Evolutionary conservation across 805 yeast species (phyloP), one percentile per base, ranked within the genome.

Genomic region (Hanseniaspora pseudoguilliermondii): DNA sequence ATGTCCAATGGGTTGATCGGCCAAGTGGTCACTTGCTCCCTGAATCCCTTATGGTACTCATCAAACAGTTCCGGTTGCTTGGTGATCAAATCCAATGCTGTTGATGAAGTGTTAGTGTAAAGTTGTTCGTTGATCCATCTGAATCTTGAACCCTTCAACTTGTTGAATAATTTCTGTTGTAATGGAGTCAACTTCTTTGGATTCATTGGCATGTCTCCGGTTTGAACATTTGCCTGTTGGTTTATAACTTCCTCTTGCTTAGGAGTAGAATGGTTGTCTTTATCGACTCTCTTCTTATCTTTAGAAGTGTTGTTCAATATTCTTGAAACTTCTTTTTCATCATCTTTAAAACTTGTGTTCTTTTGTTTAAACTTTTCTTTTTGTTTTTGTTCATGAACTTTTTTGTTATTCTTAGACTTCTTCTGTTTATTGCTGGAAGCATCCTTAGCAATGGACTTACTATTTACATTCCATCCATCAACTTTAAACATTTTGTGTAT

Each of bases 1-100:
- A 84, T 84, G 69, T 89, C 84, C n/a, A 93, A 96, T 0, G 99
- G 99, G 64, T 93, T 93, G 70, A 91, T 96, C 2, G 99, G 98
- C 99, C 99, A 93, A 21, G 88, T 77, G 64, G 86, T 89, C 18
- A 93, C 97, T 69, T 93, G 99, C 15, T 90, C 83, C 62, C 95
- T 76, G 75, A 93, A 93, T 0, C 99, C 99, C 57, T 82, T 84
- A 66, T 95, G 98, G 64, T 93, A 93, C 65, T 91, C 97, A 61
- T 87, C 93, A 67, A 90, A 93, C 59, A 93, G 73, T 25, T 81
- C 80, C 0, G 99, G 98, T 62, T 90, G 95, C 16, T 83, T 80
- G 57, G 78, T 73, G 43, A 93, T 81, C 59, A 93, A 70, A 25
- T 75, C 72, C 29, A 87, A 71, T 0, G 98, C 97, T 23, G 79